Evolutionary conservation across 2,329 filamentous ascomycete genomes (phyloP).

Genomic region (Epichloe bromicola): DNA sequence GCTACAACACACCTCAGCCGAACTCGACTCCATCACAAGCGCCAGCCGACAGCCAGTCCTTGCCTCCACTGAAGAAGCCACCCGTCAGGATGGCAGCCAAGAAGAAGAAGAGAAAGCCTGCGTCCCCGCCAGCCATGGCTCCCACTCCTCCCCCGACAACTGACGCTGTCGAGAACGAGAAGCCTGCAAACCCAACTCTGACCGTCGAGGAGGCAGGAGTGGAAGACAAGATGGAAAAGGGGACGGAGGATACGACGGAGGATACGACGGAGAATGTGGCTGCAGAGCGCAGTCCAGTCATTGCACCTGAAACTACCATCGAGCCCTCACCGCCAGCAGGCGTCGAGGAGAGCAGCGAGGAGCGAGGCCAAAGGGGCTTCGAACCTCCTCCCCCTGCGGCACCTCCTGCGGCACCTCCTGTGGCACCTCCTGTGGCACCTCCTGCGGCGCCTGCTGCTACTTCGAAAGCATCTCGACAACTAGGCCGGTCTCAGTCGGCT

Average conservation of each 20-base stretch:
- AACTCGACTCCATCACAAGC: constrained; percentile 5
- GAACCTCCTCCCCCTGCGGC: neutral
- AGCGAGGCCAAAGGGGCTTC: neutral
- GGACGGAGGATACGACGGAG: neutral
- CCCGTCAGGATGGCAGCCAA: constrained; percentile 8
- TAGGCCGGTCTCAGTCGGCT: constrained; percentile 24
- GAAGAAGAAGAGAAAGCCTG: constrained; percentile 11
- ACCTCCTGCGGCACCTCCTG: too few species aligned
- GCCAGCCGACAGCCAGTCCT: constrained; percentile 9
- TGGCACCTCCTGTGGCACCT: too few species aligned
- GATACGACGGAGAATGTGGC: neutral
- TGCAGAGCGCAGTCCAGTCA: constrained; percentile 4
- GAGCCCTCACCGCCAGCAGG: neutral
- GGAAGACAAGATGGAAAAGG: neutral
- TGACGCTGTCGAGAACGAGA: constrained; percentile 24
- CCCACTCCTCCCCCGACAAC: constrained; percentile 29
- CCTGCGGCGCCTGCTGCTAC: neutral
- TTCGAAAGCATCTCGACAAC: constrained; percentile 11
- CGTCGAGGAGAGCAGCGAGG: neutral
- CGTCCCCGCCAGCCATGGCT: constrained; percentile 15
- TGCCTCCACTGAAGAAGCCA: constrained; percentile 14
- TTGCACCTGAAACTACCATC: neutral
- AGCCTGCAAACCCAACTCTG: constrained; percentile 15
- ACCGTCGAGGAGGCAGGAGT: neutral
- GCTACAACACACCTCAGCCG: constrained; percentile 17